Conservation (phyloP, 352 stramenopile genomes). For the Globisporangium splendens region DNA sequence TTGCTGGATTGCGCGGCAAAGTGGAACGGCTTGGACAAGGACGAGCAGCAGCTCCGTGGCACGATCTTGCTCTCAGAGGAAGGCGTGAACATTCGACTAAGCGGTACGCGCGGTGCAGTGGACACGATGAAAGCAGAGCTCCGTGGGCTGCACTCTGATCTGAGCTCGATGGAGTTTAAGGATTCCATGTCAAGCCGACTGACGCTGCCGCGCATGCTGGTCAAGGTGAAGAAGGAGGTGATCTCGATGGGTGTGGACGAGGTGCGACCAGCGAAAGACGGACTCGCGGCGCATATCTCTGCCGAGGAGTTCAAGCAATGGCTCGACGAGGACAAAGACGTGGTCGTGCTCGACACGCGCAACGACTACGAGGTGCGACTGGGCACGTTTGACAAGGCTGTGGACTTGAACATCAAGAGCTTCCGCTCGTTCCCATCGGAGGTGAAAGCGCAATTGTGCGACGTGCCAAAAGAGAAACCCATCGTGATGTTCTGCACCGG, state of each 20-base stretch:
- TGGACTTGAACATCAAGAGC: conserved; percentile 70
- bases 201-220: conserved; percentile 62
- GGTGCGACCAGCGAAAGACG: conserved; percentile 41
- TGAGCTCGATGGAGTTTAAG: conserved; percentile 56
- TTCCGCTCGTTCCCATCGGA: conserved; percentile 55
- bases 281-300: conserved; percentile 51
- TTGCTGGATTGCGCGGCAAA: conserved; percentile 23
- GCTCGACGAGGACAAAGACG: conserved; percentile 62
- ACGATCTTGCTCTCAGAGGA: conserved; percentile 64
- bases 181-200: conserved; percentile 51
- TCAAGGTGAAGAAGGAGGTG: conserved; percentile 76
- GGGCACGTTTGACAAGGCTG: conserved; percentile 64
- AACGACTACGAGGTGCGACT: conserved; percentile 79
- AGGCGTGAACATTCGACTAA: conserved; percentile 68
- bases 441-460: conserved; percentile 33
- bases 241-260: conserved; percentile 62
- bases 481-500: conserved; percentile 84
- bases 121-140: conserved; percentile 48
- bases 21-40: neutral
- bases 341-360: conserved; percentile 65
- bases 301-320: conserved; percentile 64
- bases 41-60: conserved; percentile 38
- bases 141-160: conserved; percentile 20
- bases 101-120: conserved; percentile 35
- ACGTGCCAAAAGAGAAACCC: conserved; percentile 61